Conservation (phyloP, 306 rosid genomes). For the Luffa aegyptiaca region DNA sequence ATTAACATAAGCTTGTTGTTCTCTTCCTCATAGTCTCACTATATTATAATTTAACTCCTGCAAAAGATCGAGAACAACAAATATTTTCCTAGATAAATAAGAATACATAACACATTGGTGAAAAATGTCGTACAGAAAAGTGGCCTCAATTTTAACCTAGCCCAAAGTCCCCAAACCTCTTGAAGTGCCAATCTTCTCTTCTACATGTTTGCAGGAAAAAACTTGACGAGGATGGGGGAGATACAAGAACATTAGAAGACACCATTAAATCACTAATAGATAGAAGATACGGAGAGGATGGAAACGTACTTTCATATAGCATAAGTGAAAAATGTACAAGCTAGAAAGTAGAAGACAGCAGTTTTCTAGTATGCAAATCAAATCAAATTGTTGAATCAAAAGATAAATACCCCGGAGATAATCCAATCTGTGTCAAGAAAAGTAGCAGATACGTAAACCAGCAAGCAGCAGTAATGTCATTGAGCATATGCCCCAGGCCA, state of each 20-base stretch:
- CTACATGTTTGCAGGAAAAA: not conserved
- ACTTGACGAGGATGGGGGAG: not conserved
- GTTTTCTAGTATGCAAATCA: not conserved
- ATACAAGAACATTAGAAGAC: not conserved
- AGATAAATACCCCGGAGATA: constrained; percentile 56
- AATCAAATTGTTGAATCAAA: not conserved
- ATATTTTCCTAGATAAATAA: not conserved
- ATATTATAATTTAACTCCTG: not conserved
- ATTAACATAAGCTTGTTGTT: not conserved
- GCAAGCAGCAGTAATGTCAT: constrained; percentile 90
- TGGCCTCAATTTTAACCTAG: not conserved
- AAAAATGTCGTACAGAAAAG: not conserved
- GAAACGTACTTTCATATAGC: not conserved
- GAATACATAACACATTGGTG: not conserved
- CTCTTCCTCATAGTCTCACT: not conserved
- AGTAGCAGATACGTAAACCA: constrained; percentile 90
- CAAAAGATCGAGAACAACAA: not conserved
- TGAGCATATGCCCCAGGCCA: constrained; percentile 97
- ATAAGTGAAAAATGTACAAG: not conserved
- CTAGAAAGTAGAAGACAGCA: not conserved
- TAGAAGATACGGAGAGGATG: not conserved
- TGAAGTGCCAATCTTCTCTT: not conserved
- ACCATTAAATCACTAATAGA: not conserved
- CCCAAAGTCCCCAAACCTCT: not conserved
- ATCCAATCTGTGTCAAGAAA: constrained; percentile 83